These are phyloP conservation scores for Penicillium odoratum DNA, from an alignment of 495 filamentous ascomycete species.

Conservation along the genomic window DNA sequence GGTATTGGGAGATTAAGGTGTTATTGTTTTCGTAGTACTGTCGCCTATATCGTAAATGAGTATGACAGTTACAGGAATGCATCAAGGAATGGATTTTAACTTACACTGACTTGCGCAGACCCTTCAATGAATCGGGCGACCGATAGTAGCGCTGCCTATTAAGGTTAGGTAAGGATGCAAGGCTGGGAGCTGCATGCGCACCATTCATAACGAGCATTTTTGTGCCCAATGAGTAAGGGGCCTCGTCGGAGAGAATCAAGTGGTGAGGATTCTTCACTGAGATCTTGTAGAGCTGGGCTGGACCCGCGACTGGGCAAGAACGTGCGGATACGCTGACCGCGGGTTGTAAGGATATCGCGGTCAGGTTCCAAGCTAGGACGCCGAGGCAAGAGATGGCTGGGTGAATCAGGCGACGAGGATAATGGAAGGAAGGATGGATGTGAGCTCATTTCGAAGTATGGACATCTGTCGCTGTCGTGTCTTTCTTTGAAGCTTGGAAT, in stretches of 20 bases:
- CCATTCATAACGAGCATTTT: conserved; percentile 40
- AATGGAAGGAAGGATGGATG: conserved; percentile 15
- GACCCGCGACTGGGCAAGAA: conserved; percentile 33
- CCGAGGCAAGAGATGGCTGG: conserved; percentile 24
- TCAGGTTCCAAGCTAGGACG: conserved; percentile 35
- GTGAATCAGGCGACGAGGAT: conserved; percentile 20
- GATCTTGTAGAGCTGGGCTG: conserved; percentile 21
- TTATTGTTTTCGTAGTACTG: conserved; percentile 86
- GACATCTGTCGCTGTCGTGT: background rate
- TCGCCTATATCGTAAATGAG: conserved; percentile 37
- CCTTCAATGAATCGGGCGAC: conserved; percentile 28
- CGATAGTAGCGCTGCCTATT: conserved; percentile 39
- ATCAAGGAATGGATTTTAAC: background rate
- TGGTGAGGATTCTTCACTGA: conserved; percentile 18
- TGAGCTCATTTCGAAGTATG: background rate
- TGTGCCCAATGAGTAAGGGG: conserved; percentile 36
- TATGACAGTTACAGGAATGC: background rate
- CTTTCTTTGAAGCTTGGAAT: background rate
- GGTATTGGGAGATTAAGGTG: conserved; percentile 77
- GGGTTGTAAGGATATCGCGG: conserved; percentile 37
- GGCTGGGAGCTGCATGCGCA: conserved; percentile 8
- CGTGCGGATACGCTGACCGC: conserved; percentile 36
- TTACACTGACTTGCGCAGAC: conserved; percentile 33
- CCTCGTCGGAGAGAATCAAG: conserved; percentile 21
- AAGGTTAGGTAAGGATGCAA: background rate